Base-by-base conservation (phyloP, 192 early-diverging fungal genomes). In the Phlyctochytrium arcticum region DNA sequence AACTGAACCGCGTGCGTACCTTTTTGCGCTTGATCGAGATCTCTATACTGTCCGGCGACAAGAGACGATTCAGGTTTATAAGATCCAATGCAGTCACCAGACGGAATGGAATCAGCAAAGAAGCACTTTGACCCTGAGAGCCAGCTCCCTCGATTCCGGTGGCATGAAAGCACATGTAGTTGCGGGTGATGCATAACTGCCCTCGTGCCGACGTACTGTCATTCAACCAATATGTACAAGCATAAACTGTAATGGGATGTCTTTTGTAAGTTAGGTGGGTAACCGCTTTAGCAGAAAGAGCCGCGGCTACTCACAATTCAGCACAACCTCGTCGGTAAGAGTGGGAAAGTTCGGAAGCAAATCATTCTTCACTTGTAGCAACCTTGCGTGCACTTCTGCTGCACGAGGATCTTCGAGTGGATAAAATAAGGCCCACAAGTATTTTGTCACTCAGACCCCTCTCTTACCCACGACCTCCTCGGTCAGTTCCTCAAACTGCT, bases 401-500 rank as follows among this genome's bases (percentile, higher is more conserved):
- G 71, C 42, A 34, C 74, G 39, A 17, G 77, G 75, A 59, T 80
- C 78, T 82, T 17, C 19, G 30, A 47, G 29, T 24, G n/a, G 27
- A 57, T 47, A 64, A 32, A 33, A 17, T 23, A 29, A 70, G n/a
- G n/a, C 31, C 19, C 19, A 24, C n/a, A 27, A 5, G 35, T n/a
- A 8, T 33, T n/a, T n/a, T 23, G 39, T 10, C n/a, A n/a, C 39
- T n/a, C n/a, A n/a, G n/a, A n/a, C n/a, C n/a, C n/a, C n/a, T n/a
- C n/a, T 31, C 69, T 27, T 47, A 83, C 81, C 79, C 24, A 51
- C 59, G 47, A 61, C 72, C 59, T 84, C 78, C 23, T 76, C 71
- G 17, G 65, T 70, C 33, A 84, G 74, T 57, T 84, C 81, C 29
- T 81, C 76, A 72, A 84, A 81, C 64, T 84, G 81, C 36, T 58